Evolutionary conservation across 169 alveolate species (phyloP).

Genomic region (Babesia caballi): DNA sequence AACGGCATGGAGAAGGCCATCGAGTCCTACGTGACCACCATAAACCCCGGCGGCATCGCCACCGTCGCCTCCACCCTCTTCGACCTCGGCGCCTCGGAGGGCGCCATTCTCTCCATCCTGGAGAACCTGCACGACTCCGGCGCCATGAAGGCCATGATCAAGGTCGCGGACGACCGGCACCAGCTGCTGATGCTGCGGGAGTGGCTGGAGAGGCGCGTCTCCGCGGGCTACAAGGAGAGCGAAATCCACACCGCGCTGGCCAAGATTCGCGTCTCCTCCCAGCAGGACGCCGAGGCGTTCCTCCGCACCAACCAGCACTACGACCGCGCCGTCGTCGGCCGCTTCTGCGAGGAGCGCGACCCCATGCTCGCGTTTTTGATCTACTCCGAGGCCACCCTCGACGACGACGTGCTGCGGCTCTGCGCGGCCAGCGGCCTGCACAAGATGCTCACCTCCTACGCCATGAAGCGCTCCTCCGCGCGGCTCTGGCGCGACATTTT

Average conservation of each 20-base stretch:
- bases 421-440: constrained; percentile 90
- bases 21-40: constrained; percentile 95
- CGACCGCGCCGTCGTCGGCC: constrained; percentile 95
- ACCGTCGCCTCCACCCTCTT: constrained; percentile 96
- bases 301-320: constrained; percentile 94
- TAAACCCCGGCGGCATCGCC: constrained; percentile 95
- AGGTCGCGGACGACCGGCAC: constrained; percentile 96
- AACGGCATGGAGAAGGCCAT: constrained; percentile 93
- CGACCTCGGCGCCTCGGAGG: constrained; percentile 98
- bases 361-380: constrained; percentile 98
- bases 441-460: constrained; percentile 36
- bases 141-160: constrained; percentile 94
- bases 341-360: constrained; percentile 98
- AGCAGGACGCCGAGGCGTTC: constrained; percentile 94
- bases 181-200: constrained; percentile 75
- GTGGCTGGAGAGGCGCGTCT: constrained; percentile 43
- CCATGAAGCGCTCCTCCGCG: constrained; percentile 25
- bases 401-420: constrained; percentile 95
- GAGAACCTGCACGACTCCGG: constrained; percentile 92
- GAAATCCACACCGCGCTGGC: constrained; percentile 96
- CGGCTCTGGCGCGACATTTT: background rate
- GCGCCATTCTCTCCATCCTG: constrained; percentile 86
- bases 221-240: constrained; percentile 48
- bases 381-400: constrained; percentile 96
- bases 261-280: constrained; percentile 95